phyloP scores from a whole-genome alignment of 106 monocot species.

The Hemerocallis citrina region DNA sequence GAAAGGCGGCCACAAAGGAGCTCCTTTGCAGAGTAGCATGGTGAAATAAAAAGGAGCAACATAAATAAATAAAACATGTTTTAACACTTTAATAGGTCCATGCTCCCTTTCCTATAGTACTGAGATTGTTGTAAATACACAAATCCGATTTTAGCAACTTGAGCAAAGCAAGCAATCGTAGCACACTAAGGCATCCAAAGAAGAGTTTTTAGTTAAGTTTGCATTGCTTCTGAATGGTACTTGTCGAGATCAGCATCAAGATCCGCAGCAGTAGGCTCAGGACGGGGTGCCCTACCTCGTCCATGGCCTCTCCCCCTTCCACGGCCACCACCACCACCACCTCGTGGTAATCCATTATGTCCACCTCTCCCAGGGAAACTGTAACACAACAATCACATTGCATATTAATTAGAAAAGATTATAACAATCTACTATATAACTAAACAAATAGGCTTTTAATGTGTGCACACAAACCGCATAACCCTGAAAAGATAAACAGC shows the following conservation, averaged over 20 bases:
- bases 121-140: slow-evolving; percentile 3
- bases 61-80: background rate
- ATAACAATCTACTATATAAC: too few relatives aligned
- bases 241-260: slow-evolving; percentile 87
- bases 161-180: background rate
- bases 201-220: slow-evolving; percentile 36
- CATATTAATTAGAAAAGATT: background rate
- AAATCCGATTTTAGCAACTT: slow-evolving; percentile 4
- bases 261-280: slow-evolving; percentile 34
- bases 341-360: slow-evolving; percentile 9
- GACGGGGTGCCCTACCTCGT: slow-evolving; percentile 19
- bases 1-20: background rate
- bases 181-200: background rate
- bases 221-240: slow-evolving; percentile 66
- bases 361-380: slow-evolving; percentile 13
- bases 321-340: slow-evolving; percentile 16
- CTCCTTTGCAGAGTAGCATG: slow-evolving; percentile 12
- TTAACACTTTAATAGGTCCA: background rate
- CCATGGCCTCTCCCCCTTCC: slow-evolving; percentile 28
- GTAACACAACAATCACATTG: background rate
- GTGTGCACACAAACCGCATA: too few relatives aligned
- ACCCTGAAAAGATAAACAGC: too few relatives aligned
- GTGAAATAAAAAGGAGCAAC: slow-evolving; percentile 13
- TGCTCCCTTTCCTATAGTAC: slow-evolving; percentile 6
- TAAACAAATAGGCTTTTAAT: too few relatives aligned